Conservation (phyloP, 2,329 filamentous ascomycete genomes). For the Colletotrichum tofieldiae region DNA sequence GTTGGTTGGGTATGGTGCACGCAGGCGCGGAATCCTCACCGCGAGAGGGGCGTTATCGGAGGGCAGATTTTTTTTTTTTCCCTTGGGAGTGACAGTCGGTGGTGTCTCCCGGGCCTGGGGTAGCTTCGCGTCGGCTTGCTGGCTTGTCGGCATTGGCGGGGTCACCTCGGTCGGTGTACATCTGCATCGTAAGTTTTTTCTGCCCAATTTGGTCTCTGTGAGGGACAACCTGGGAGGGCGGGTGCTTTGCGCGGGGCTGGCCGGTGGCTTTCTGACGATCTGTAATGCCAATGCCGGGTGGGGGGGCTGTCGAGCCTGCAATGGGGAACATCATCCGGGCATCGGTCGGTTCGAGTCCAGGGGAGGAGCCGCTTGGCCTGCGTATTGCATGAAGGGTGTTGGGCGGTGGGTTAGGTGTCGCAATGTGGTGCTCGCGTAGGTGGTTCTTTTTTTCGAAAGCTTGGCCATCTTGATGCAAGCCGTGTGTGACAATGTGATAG, state of each 20-base stretch:
- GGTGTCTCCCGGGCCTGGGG: neutral
- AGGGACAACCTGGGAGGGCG: slow-evolving; percentile 9
- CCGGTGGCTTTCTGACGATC: neutral
- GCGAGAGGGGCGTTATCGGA: slow-evolving; percentile 18
- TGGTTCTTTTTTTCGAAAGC: neutral
- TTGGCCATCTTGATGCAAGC: slow-evolving; percentile 3
- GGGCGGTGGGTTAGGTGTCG: neutral
- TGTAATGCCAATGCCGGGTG: neutral
- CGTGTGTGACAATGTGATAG: neutral
- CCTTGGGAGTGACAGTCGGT: neutral
- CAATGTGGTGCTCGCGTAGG: neutral
- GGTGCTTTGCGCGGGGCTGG: slow-evolving; percentile 4
- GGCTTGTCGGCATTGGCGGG: slow-evolving; percentile 9
- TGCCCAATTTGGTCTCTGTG: neutral
- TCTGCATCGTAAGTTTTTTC: slow-evolving; percentile 6
- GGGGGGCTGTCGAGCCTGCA: neutral
- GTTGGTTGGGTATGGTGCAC: neutral
- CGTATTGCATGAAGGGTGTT: neutral
- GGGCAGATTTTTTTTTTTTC: neutral
- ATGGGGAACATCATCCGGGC: neutral
- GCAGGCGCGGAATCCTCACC: neutral
- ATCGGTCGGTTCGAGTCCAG: neutral
- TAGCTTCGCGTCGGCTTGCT: slow-evolving; percentile 11
- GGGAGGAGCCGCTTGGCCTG: neutral
- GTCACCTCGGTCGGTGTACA: slow-evolving; percentile 10